A percentile compares a stretch with the other conserved stretches of the same genome.
phyloP scores from a whole-genome alignment of 306 rosid genomes.

The Citrullus colocynthis region DNA sequence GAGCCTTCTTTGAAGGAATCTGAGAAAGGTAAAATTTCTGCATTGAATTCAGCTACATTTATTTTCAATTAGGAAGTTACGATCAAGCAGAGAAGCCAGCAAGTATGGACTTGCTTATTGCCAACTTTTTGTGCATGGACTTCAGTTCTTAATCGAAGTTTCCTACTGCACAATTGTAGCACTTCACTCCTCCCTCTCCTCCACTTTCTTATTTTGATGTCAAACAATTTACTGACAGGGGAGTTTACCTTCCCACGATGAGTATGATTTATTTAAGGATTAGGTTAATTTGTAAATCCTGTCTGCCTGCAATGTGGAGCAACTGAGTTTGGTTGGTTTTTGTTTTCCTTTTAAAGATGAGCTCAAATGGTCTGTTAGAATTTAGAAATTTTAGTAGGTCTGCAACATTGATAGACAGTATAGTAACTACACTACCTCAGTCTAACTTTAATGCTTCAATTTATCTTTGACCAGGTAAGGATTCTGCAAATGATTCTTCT shows the following conservation, averaged over 20 bases:
- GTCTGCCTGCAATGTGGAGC: not conserved
- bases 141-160: not conserved
- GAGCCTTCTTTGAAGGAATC: constrained; percentile 24
- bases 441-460: not conserved
- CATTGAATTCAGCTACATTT: not conserved
- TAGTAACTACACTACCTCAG: not conserved
- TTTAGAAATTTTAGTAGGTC: not conserved
- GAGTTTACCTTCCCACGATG: not conserved
- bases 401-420: not conserved
- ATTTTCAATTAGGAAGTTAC: not conserved
- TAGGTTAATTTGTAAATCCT: not conserved
- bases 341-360: not conserved
- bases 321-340: not conserved
- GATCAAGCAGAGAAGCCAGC: not conserved
- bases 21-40: constrained; percentile 29
- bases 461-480: constrained; percentile 24
- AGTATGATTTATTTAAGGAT: not conserved
- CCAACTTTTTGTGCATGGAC: not conserved
- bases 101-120: not conserved
- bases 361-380: not conserved
- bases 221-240: not conserved
- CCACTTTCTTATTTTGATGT: not conserved
- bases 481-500: constrained; percentile 19
- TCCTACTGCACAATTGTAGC: not conserved
- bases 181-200: not conserved